phyloP scores from a whole-genome alignment of 2,329 filamentous ascomycete genomes.

The Lachnellula cervina region DNA sequence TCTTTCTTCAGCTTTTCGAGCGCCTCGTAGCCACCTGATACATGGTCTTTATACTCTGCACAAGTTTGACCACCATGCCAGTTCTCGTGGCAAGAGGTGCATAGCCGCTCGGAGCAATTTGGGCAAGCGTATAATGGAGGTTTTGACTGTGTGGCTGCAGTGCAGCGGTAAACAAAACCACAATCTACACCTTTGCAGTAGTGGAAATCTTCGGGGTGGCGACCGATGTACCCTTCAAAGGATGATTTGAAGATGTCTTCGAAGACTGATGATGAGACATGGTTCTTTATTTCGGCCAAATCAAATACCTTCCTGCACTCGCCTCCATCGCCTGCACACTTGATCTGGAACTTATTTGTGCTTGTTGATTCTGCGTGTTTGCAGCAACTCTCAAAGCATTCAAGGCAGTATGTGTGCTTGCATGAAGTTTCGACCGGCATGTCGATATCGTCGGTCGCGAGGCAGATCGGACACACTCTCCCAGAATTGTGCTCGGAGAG shows the following conservation, averaged over 20 bases:
- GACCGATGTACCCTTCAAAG: neutral
- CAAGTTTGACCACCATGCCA: conserved; percentile 5
- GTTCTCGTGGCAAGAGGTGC: conserved; percentile 3
- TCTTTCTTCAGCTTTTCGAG: neutral
- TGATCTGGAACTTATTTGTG: conserved; percentile 15
- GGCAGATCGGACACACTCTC: conserved; percentile 22
- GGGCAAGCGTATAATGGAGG: neutral
- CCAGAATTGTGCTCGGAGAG: neutral
- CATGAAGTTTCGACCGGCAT: conserved; percentile 18
- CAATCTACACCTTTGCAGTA: neutral
- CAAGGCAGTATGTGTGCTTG: conserved; percentile 19
- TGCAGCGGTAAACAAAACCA: neutral
- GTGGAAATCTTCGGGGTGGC: neutral
- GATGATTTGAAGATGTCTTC: neutral
- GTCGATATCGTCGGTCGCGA: conserved; percentile 15
- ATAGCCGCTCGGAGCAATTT: neutral
- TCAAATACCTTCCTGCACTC: conserved; percentile 19
- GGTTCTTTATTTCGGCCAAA: conserved; percentile 17
- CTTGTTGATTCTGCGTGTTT: conserved; percentile 11
- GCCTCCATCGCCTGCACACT: conserved; percentile 18
- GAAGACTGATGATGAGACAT: neutral
- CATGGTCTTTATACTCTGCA: conserved; percentile 5
- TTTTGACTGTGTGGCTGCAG: neutral
- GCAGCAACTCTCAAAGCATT: conserved; percentile 20
- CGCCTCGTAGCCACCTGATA: conserved; percentile 3